phyloP scores from a whole-genome alignment of 257 asterid genomes.

The Ilex aquifolium region DNA sequence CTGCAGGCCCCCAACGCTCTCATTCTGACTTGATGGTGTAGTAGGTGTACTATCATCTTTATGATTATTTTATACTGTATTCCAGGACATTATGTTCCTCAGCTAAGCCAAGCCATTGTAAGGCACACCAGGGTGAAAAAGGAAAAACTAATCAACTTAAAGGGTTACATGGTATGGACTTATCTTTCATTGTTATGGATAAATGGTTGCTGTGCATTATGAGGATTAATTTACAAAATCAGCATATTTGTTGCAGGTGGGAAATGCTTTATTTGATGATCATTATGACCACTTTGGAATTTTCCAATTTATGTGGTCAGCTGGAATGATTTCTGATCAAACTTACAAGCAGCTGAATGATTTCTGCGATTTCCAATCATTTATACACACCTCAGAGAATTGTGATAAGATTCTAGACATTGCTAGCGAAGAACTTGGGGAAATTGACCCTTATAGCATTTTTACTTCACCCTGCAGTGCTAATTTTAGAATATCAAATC shows the following conservation, averaged over 20 bases:
- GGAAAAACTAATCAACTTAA: slow-evolving; percentile 53
- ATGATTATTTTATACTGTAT: neutral
- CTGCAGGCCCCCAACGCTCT: too few species aligned
- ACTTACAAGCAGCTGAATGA: slow-evolving; percentile 69
- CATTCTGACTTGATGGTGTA: too few species aligned
- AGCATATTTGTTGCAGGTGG: slow-evolving; percentile 52
- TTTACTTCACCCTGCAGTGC: slow-evolving; percentile 84
- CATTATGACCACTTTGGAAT: slow-evolving; percentile 77
- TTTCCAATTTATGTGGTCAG: slow-evolving; percentile 82
- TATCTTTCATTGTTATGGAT: slow-evolving; percentile 9
- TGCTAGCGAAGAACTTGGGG: slow-evolving; percentile 71
- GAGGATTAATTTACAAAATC: slow-evolving; percentile 8
- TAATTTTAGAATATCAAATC: slow-evolving; percentile 38
- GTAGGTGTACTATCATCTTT: too few species aligned
- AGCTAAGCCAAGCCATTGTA: slow-evolving; percentile 83
- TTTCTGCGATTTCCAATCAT: slow-evolving; percentile 52
- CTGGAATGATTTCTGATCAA: slow-evolving; percentile 92
- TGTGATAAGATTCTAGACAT: slow-evolving; percentile 48
- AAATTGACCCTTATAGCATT: slow-evolving; percentile 82
- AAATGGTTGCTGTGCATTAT: slow-evolving; percentile 4
- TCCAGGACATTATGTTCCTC: slow-evolving; percentile 97
- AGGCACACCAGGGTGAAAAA: slow-evolving; percentile 47
- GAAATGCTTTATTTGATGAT: slow-evolving; percentile 90
- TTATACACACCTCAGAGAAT: slow-evolving; percentile 34
- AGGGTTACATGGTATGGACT: slow-evolving; percentile 83